Percentiles rank a stretch among this genome's conserved stretches.
Evolutionary conservation across 345 rosid genomes (phyloP).

Genomic region (Salix suchowensis): DNA sequence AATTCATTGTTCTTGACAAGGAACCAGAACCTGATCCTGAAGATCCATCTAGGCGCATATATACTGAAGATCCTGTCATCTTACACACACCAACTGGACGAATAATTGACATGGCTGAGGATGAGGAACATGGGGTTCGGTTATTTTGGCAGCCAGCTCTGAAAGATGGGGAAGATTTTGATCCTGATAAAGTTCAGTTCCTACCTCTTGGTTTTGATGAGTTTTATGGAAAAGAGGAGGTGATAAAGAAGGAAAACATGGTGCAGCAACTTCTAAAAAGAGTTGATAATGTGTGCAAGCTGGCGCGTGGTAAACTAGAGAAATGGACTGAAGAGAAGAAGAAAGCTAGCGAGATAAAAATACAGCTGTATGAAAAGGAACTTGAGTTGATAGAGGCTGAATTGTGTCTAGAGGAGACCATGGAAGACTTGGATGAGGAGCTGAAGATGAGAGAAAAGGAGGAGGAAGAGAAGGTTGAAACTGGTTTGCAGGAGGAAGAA

Average conservation of each 20-base stretch:
- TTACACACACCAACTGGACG: slow-evolving; percentile 78
- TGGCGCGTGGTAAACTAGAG: slow-evolving; percentile 49
- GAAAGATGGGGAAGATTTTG: slow-evolving; percentile 67
- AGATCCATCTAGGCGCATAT: slow-evolving; percentile 66
- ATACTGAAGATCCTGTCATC: slow-evolving; percentile 74
- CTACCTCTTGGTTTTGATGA: slow-evolving; percentile 92
- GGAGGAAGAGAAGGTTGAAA: slow-evolving; percentile 53
- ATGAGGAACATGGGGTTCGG: slow-evolving; percentile 76
- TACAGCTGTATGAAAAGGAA: slow-evolving; percentile 58
- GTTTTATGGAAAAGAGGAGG: slow-evolving; percentile 60
- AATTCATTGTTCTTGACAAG: slow-evolving; percentile 69
- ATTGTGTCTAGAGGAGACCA: slow-evolving; percentile 76
- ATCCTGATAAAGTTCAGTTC: slow-evolving; percentile 57
- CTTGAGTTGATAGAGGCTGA: slow-evolving; percentile 83
- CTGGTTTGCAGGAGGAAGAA: slow-evolving; percentile 46
- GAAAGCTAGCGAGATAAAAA: slow-evolving; percentile 54
- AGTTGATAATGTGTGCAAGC: slow-evolving; percentile 49
- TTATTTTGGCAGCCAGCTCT: slow-evolving; percentile 86
- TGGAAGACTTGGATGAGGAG: slow-evolving; percentile 79
- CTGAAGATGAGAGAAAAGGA: slow-evolving; percentile 59
- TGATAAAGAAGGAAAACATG: slow-evolving; percentile 39
- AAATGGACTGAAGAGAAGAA: slow-evolving; percentile 79
- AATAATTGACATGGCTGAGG: slow-evolving; percentile 73
- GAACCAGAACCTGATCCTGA: slow-evolving; percentile 86
- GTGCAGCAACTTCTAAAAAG: slow-evolving; percentile 40